Percentiles rank a stretch among this genome's conserved stretches.
Conservation (phyloP, 129 eudicot genomes). For the Arctium lappa region DNA sequence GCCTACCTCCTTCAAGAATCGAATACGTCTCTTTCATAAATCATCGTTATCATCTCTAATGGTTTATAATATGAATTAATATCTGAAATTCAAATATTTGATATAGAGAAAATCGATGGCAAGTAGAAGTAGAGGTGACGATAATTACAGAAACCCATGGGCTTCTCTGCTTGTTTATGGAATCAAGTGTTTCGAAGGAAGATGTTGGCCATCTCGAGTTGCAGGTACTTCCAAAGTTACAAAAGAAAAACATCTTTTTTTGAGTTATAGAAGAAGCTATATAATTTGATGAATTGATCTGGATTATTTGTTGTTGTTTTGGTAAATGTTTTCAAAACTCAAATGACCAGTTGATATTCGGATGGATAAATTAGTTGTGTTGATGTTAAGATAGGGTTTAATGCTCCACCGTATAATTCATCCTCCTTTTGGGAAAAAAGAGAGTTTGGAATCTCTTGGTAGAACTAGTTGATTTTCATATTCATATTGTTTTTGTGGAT, state of each 20-base stretch:
- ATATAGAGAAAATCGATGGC: slow-evolving; percentile 32
- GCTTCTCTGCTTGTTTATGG: slow-evolving; percentile 93
- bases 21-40: too few relatives aligned
- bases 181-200: slow-evolving; percentile 88
- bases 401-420: too few relatives aligned
- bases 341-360: neutral
- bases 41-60: too few relatives aligned
- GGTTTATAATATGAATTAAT: neutral
- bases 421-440: neutral
- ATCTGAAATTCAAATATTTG: neutral
- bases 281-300: neutral
- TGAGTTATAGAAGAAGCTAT: too few relatives aligned
- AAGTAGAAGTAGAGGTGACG: slow-evolving; percentile 41
- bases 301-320: neutral
- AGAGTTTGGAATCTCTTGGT: neutral
- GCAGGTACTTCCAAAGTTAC: slow-evolving; percentile 35
- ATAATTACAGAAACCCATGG: slow-evolving; percentile 86
- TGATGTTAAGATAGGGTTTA: neutral
- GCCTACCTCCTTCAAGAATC: too few relatives aligned
- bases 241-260: neutral
- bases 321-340: neutral
- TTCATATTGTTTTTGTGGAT: neutral
- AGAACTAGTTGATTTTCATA: neutral
- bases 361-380: neutral
- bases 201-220: slow-evolving; percentile 94